Base-by-base conservation (phyloP, 192 early-diverging fungal species). In the Rhizoclosmatium sp. region DNA sequence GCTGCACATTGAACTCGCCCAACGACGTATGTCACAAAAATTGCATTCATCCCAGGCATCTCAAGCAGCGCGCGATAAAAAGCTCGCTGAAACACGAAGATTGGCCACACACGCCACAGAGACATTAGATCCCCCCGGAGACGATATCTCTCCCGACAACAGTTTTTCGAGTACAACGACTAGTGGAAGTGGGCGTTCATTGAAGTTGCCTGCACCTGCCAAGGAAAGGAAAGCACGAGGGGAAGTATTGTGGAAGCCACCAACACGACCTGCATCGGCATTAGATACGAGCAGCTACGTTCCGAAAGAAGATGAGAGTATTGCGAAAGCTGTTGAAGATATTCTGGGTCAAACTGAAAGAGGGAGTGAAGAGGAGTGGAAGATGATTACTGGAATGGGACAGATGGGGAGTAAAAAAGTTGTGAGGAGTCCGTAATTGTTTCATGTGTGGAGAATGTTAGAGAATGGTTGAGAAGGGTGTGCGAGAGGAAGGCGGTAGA, bases 311-410 rank as follows among this genome's bases (percentile, higher is more conserved):
- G 75, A 76, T 21, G 58, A 65, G 47, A 39, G 21, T 7, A 64
- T 64, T 75, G 73, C 60, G 7, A 19, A 75, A 12, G 60, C 60
- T 64, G 61, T 75, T 60, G 73, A 75, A 46, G 23, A 5, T 4
- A 64, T 75, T 42, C 45, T 75, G 59, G 59, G 19, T n/a, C 42
- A 23, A 4, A 47, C 47, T 19, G 51, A 31, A 14, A 23, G 31
- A 2, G 73, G 73, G 40, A 64, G 60, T 64, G 42, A n/a, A n/a
- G 73, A 60, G n/a, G 73, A 75, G 60, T 75, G 73, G 73, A 64
- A 75, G 19, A 14, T 75, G 48, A 75, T 75, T 75, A 23, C 71
- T 10, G 71, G 51, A 42, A 9, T 31, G 31, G 2, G 47, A 39
- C 42, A 73, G 16, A 42, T 9, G 51, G 9, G 56, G 56, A n/a